Evolutionary conservation across 78 protist species (phyloP).

Genomic region (Acrasis kona): DNA sequence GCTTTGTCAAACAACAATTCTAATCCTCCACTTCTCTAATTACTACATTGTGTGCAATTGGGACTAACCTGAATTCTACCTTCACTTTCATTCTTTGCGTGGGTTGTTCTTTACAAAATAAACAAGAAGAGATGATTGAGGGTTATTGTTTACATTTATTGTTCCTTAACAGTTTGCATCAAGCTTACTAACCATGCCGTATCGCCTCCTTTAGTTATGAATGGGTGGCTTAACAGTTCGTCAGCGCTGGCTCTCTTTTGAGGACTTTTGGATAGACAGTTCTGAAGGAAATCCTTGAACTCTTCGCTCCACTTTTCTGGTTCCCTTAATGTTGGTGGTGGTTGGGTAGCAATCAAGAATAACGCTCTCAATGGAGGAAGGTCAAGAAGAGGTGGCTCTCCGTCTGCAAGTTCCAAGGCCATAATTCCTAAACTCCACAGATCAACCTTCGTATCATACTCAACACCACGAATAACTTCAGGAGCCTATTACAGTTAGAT

Average conservation of each 20-base stretch:
- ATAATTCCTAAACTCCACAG: constrained; percentile 89
- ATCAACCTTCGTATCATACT: constrained; percentile 77
- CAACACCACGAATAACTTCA: constrained; percentile 79
- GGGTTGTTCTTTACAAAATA: too few species aligned
- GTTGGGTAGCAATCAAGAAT: constrained; percentile 65
- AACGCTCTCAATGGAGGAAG: constrained; percentile 85
- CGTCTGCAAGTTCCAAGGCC: constrained; percentile 80
- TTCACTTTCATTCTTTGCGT: too few species aligned
- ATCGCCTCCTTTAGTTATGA: background rate
- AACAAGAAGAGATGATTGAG: too few species aligned
- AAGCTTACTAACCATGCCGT: too few species aligned
- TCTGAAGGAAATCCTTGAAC: constrained; percentile 34
- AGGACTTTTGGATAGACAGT: constrained; percentile 63
- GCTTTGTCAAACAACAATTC: too few species aligned
- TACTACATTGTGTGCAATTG: too few species aligned
- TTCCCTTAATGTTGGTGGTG: constrained; percentile 38
- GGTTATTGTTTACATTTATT: too few species aligned
- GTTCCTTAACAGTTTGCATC: too few species aligned
- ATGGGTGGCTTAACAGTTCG: constrained; percentile 30
- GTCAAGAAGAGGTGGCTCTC: constrained; percentile 77
- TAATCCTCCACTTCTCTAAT: too few species aligned
- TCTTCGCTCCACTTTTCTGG: constrained; percentile 45
- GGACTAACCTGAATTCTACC: too few species aligned
- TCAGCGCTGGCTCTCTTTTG: constrained; percentile 47
- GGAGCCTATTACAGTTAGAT: too few species aligned